phyloP scores from a whole-genome alignment of 2,329 filamentous ascomycete genomes.

The Colletotrichum viniferum region DNA sequence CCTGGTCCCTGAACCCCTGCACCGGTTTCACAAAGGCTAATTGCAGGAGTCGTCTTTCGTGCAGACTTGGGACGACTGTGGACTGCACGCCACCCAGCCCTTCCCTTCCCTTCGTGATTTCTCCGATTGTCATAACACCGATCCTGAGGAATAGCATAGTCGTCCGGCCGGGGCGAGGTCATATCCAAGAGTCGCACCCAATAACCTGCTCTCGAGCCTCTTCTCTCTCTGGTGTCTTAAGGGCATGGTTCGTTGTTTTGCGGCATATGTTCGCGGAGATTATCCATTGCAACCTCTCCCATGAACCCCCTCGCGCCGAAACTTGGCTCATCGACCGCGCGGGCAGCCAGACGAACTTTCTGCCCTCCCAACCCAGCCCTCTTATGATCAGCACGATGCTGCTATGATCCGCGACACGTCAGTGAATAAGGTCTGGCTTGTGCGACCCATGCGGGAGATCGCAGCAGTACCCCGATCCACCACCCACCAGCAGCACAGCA shows the following conservation, averaged over 20 bases:
- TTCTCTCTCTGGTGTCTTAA: neutral
- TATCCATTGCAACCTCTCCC: neutral
- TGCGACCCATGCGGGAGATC: slow-evolving; percentile 20
- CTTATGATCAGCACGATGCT: neutral
- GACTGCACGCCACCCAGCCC: neutral
- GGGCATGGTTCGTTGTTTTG: neutral
- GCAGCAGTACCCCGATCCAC: neutral
- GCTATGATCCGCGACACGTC: slow-evolving; percentile 7
- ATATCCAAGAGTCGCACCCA: neutral
- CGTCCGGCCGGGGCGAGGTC: neutral
- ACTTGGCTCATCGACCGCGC: neutral
- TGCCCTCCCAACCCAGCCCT: neutral
- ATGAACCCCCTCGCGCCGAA: neutral
- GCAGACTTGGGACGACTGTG: slow-evolving; percentile 14
- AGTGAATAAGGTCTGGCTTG: slow-evolving; percentile 21
- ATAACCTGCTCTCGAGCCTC: neutral
- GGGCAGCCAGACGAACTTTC: neutral
- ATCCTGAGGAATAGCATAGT: neutral
- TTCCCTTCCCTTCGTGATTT: neutral
- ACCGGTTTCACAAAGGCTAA: slow-evolving; percentile 16
- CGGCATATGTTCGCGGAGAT: neutral
- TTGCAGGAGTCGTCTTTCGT: slow-evolving; percentile 14
- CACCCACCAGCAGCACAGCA: neutral
- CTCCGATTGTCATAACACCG: neutral
- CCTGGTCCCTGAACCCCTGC: slow-evolving; percentile 4